These are phyloP conservation scores for Alternaria sp. DNA, from an alignment of 2,329 filamentous ascomycete species.

Conservation along the genomic window DNA sequence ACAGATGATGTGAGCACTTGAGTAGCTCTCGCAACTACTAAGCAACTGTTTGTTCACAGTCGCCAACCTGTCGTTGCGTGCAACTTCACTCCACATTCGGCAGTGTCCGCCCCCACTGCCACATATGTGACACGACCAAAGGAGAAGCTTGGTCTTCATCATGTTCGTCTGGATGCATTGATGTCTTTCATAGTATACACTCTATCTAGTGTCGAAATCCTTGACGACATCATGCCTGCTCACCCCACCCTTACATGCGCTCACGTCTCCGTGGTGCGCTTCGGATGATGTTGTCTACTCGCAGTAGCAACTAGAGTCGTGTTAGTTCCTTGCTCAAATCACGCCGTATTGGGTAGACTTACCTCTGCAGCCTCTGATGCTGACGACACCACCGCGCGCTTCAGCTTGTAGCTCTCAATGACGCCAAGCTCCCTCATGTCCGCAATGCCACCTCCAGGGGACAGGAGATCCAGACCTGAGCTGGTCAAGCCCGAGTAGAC, in stretches of 20 bases:
- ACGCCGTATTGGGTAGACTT: conserved; percentile 50
- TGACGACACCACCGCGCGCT: conserved; percentile 95
- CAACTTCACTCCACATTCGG: not conserved
- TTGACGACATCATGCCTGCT: conserved; percentile 25
- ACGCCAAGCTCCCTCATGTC: conserved; percentile 97
- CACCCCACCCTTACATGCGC: conserved; percentile 65
- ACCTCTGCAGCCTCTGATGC: conserved; percentile 97
- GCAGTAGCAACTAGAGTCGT: conserved; percentile 73
- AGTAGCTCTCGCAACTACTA: not conserved
- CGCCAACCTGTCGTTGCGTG: not conserved
- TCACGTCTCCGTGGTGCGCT: conserved; percentile 86
- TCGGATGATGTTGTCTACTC: conserved; percentile 98
- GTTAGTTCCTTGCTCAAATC: conserved; percentile 37
- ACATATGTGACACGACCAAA: not conserved
- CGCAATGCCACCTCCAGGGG: conserved; percentile 87
- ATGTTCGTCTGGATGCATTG: conserved; percentile 30
- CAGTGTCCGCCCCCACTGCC: not conserved
- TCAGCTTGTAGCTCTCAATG: conserved; percentile 98
- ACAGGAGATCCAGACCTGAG: conserved; percentile 87
- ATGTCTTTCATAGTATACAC: conserved; percentile 40
- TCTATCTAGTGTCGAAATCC: conserved; percentile 33
- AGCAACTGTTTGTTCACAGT: not conserved
- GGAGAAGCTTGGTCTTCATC: not conserved
- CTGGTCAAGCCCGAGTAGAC: conserved; percentile 95
- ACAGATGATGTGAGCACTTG: conserved; percentile 4